A percentile compares a stretch with the other conserved stretches of the same genome.
Evolutionary conservation across 2,329 filamentous ascomycete genomes (phyloP).

Genomic region (Pseudocercospora cruenta): DNA sequence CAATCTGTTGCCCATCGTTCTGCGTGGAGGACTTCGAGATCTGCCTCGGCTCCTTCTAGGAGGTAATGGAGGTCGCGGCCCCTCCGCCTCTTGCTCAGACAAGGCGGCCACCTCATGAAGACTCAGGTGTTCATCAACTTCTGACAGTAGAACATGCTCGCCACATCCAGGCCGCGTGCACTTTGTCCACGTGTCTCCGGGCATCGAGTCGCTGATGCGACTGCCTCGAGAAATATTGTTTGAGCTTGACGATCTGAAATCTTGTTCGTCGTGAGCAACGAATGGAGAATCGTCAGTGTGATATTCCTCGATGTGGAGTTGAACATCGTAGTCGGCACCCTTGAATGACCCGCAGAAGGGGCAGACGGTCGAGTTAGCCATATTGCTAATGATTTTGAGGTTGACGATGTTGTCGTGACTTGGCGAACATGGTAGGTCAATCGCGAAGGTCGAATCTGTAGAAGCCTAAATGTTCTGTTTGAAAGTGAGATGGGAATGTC

Average conservation of each 20-base stretch:
- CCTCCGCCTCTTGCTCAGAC: slow-evolving; percentile 44
- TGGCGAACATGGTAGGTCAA: slow-evolving; percentile 9
- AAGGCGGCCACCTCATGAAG: slow-evolving; percentile 43
- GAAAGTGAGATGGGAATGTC: background rate
- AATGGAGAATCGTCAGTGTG: slow-evolving; percentile 38
- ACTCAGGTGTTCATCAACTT: slow-evolving; percentile 53
- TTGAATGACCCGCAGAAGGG: slow-evolving; percentile 37
- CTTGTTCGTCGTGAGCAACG: slow-evolving; percentile 6
- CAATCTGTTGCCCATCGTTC: background rate
- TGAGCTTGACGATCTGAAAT: background rate
- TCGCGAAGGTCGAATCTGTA: background rate
- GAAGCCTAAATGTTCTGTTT: background rate
- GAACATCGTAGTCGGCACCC: slow-evolving; percentile 32
- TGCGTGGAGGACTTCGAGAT: slow-evolving; percentile 4
- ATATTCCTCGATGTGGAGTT: slow-evolving; percentile 39
- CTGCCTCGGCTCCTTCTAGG: slow-evolving; percentile 20
- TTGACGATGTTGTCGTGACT: slow-evolving; percentile 4
- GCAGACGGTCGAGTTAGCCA: slow-evolving; percentile 31
- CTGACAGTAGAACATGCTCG: slow-evolving; percentile 46
- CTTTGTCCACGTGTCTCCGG: slow-evolving; percentile 36
- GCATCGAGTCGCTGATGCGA: slow-evolving; percentile 20
- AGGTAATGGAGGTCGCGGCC: slow-evolving; percentile 23
- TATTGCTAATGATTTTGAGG: slow-evolving; percentile 17
- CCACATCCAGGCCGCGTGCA: slow-evolving; percentile 50
- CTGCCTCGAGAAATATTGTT: background rate